These are phyloP conservation scores for Entomortierella beljakovae DNA, from an alignment of 192 early-diverging fungal species.

Conservation along the genomic window DNA sequence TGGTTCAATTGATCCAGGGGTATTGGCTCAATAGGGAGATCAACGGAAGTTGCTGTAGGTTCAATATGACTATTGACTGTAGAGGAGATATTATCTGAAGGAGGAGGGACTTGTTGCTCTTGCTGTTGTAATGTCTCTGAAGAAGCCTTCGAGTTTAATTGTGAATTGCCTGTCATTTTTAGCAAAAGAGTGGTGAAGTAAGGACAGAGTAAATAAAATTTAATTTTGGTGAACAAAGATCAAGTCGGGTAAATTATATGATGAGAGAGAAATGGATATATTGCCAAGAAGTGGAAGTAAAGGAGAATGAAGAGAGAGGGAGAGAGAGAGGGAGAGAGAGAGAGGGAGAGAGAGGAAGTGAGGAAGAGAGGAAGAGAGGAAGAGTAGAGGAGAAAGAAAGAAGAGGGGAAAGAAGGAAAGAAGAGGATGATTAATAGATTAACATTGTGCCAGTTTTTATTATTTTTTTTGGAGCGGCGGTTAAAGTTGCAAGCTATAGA, in stretches of 20 bases:
- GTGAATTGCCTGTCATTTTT: too few species aligned
- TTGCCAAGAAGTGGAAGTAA: neutral
- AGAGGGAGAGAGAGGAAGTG: neutral
- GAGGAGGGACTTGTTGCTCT: neutral
- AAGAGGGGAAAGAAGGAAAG: neutral
- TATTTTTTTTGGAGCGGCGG: too few species aligned
- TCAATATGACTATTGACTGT: conserved; percentile 8
- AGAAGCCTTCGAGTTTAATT: too few species aligned
- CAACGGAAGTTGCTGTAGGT: conserved; percentile 5
- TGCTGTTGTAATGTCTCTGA: conserved; percentile 13
- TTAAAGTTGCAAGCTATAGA: too few species aligned
- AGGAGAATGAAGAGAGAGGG: neutral
- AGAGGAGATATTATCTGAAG: neutral
- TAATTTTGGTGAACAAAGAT: too few species aligned
- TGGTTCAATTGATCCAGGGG: neutral
- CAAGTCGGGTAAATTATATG: neutral
- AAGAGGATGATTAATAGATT: neutral
- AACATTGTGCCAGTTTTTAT: too few species aligned
- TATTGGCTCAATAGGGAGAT: neutral
- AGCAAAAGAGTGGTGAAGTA: too few species aligned
- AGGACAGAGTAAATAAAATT: too few species aligned
- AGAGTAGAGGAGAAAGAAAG: neutral
- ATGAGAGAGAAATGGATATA: neutral
- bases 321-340: neutral
- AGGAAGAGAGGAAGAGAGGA: neutral